Percentiles rank a stretch among this genome's conserved stretches.
phyloP scores from a whole-genome alignment of 306 rosid genomes.

The Pterocarpus macrocarpus region DNA sequence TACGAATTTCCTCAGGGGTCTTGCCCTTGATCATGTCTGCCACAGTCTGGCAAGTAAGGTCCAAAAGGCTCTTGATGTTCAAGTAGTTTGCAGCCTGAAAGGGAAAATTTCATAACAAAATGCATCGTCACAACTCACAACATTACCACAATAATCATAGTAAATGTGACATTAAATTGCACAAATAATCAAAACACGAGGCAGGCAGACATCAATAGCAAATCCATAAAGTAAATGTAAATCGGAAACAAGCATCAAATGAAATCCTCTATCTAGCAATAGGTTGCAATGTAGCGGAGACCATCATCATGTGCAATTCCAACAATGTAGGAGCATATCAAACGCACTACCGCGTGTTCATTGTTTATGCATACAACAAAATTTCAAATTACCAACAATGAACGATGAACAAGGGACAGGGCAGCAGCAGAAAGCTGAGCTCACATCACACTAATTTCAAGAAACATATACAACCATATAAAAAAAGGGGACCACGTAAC shows the following conservation, averaged over 20 bases:
- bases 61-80: conserved; percentile 75
- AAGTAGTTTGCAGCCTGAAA: conserved; percentile 77
- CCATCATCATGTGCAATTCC: not conserved
- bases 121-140: not conserved
- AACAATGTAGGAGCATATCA: not conserved
- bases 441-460: too few relatives aligned
- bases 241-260: not conserved
- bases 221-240: not conserved
- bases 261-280: too few relatives aligned
- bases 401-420: too few relatives aligned
- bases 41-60: conserved; percentile 73
- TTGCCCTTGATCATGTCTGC: conserved; percentile 84
- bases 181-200: not conserved
- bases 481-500: too few relatives aligned
- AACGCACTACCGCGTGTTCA: too few relatives aligned
- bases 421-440: too few relatives aligned
- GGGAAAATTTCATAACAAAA: not conserved
- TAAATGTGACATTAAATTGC: not conserved
- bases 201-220: not conserved
- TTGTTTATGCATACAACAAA: too few relatives aligned
- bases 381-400: too few relatives aligned
- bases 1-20: conserved; percentile 74
- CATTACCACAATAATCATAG: not conserved
- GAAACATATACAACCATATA: too few relatives aligned
- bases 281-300: not conserved